Evolutionary conservation across 1,139 yeast genomes (phyloP), one percentile per base, ranked within the genome.

Genomic region (Candida sojae): DNA sequence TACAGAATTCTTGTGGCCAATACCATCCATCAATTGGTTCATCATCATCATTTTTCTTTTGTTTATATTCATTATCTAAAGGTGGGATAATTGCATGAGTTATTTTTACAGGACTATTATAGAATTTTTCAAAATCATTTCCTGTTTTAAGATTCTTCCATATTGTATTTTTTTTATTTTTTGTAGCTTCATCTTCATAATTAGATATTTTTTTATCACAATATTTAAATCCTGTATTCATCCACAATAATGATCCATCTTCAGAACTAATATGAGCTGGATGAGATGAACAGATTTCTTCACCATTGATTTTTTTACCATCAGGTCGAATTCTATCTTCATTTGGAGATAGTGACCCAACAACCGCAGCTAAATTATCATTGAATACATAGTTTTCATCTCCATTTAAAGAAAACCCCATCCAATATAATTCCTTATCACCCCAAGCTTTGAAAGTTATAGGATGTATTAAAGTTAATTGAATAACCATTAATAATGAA

Each of bases 251-350:
- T 1, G 69, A 46, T n/a, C 59, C 63, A 50, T 67, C 71, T 48
- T 64, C 68, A 21, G 67, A 68, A 50, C 57, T 59, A 41, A 67
- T 51, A 54, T 75, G 80, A 5, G 75, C 80, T 1, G 81, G 80
- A 54, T 75, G 80, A 11, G 75, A 68, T 5, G 77, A 66, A 50
- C 80, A 75, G 6, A 75, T 38, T 53, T 76, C 81, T 47, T 48
- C 53, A 6, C 69, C 55, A 12, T 52, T 44, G 44, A 56, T 57
- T 1, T 56, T 48, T 9, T 56, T 48, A 1, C 68, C 68, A 32
- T 63, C 57, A 6, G 48, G 35, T 39, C 54, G 59, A 13, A 34
- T 28, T 44, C 67, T 49, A 12, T 66, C 64, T 26, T 39, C 45
- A 12, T 45, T 50, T 5, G 68, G 65, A 11, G 73, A 67, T 30